Percentiles rank a stretch among this genome's conserved stretches.
These are phyloP conservation scores for Mucor mucedo DNA, from an alignment of 371 early-diverging fungal species.

Conservation along the genomic window DNA sequence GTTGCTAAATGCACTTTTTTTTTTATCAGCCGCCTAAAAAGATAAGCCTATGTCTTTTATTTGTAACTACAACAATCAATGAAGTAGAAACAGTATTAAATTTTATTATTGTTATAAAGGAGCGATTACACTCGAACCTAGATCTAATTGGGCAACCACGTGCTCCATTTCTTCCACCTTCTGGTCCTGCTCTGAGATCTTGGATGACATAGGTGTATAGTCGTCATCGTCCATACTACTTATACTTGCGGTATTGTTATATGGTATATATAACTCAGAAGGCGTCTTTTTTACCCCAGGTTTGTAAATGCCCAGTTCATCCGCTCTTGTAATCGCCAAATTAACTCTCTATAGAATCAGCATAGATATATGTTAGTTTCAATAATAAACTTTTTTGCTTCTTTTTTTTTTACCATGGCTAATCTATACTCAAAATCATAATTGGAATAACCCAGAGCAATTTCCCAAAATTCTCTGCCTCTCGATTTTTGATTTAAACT, in stretches of 20 bases:
- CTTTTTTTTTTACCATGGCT: conserved; percentile 37
- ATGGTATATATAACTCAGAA: background rate
- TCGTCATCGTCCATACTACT: background rate
- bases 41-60: too few relatives aligned
- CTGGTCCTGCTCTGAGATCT: background rate
- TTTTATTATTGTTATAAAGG: background rate
- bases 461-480: conserved; percentile 43
- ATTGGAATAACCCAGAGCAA: conserved; percentile 36
- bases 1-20: too few relatives aligned
- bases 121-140: background rate
- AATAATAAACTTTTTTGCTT: too few relatives aligned
- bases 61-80: too few relatives aligned
- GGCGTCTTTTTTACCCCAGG: background rate
- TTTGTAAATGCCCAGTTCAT: conserved; percentile 9
- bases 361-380: background rate
- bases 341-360: conserved; percentile 13
- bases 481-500: conserved; percentile 40
- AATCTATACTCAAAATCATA: conserved; percentile 52
- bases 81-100: too few relatives aligned
- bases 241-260: background rate
- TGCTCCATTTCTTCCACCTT: background rate
- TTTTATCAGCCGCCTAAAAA: too few relatives aligned
- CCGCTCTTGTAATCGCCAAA: conserved; percentile 19
- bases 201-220: background rate
- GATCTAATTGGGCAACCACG: conserved; percentile 11